Evolutionary conservation across 345 rosid species (phyloP).

Genomic region (Rhodamnia argentea): DNA sequence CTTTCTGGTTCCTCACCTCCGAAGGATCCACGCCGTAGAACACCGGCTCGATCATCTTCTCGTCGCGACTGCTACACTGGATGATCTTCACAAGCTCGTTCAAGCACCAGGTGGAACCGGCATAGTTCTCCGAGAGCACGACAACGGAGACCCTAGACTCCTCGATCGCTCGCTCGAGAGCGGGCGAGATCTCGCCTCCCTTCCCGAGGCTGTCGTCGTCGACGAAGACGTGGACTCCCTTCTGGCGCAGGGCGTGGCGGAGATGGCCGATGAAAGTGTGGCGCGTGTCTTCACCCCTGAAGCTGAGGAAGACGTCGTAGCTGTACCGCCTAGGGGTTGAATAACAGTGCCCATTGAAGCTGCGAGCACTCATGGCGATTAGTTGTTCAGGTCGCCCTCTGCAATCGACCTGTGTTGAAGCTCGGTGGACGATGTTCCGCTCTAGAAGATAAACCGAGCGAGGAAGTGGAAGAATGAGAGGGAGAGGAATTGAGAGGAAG

Average conservation of each 20-base stretch:
- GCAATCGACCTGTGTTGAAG: neutral
- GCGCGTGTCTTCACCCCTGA: conserved; percentile 6
- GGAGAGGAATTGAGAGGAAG: neutral
- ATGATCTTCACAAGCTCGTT: conserved; percentile 2
- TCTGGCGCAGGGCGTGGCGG: neutral
- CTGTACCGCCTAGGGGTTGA: neutral
- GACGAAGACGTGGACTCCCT: neutral
- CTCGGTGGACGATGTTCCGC: neutral
- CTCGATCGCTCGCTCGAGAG: neutral
- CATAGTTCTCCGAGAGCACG: conserved; percentile 3
- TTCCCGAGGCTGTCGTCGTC: neutral
- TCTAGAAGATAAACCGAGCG: neutral
- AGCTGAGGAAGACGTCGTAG: conserved; percentile 9
- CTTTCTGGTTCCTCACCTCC: neutral
- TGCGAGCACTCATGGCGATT: neutral
- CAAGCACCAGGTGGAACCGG: neutral
- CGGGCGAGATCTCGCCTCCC: neutral
- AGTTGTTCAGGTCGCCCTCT: neutral
- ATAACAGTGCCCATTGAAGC: neutral
- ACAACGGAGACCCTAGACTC: neutral
- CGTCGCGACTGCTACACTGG: neutral
- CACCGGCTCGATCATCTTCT: neutral
- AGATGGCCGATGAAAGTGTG: conserved; percentile 2
- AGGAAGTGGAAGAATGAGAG: neutral
- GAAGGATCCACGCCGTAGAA: neutral